These are phyloP conservation scores for Penicillium hesseltinei DNA, from an alignment of 2,329 filamentous ascomycete species.

Conservation along the genomic window DNA sequence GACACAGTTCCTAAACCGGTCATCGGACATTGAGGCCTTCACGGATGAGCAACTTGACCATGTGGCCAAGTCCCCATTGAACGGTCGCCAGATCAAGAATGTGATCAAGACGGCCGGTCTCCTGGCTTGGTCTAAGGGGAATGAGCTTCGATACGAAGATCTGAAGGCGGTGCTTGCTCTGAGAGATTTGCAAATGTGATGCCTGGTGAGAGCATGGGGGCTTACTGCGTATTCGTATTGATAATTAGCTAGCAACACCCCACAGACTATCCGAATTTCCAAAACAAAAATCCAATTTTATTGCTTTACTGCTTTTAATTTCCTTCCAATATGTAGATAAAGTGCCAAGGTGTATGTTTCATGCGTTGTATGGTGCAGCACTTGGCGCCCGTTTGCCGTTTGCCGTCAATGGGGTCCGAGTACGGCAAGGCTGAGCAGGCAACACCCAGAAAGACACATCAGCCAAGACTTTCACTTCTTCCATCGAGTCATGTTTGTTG, in stretches of 20 bases:
- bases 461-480: neutral
- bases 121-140: constrained; percentile 31
- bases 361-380: too few relatives aligned
- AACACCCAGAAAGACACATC: neutral
- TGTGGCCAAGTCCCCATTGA: constrained; percentile 24
- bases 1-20: constrained; percentile 43
- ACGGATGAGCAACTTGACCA: constrained; percentile 24
- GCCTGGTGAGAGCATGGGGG: neutral
- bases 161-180: constrained; percentile 19
- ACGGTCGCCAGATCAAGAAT: constrained; percentile 48
- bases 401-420: neutral
- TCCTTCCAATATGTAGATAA: neutral
- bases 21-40: constrained; percentile 16
- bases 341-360: neutral
- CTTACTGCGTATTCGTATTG: neutral
- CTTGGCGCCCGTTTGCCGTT: neutral
- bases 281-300: neutral
- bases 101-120: constrained; percentile 44
- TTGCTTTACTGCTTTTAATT: neutral
- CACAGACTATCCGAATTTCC: neutral
- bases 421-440: neutral
- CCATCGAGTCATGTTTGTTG: neutral
- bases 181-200: neutral
- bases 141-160: constrained; percentile 21
- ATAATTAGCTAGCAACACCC: neutral